A percentile compares a stretch with the other conserved stretches of the same genome.
phyloP scores from a whole-genome alignment of 1,284 basidiomycete species.

The Boletellus deceptivus region DNA sequence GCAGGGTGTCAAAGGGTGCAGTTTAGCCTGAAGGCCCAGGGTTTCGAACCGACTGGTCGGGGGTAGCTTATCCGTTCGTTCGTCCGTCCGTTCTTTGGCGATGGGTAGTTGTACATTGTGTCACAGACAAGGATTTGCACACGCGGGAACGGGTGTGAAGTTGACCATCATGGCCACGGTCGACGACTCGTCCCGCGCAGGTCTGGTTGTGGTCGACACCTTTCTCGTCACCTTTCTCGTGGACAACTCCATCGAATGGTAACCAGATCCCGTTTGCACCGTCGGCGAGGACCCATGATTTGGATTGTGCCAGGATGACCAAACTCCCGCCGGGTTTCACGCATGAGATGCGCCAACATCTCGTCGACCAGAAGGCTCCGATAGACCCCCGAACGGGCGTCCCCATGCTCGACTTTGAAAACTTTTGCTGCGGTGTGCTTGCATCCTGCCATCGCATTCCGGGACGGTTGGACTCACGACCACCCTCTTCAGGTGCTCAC shows the following conservation, averaged over 20 bases:
- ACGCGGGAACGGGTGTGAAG: constrained; percentile 6
- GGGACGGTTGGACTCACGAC: background rate
- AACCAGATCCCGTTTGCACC: background rate
- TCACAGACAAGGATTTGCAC: background rate
- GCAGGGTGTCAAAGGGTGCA: constrained; percentile 38
- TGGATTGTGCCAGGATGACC: constrained; percentile 55
- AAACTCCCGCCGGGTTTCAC: constrained; percentile 75
- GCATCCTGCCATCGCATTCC: background rate
- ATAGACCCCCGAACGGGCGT: constrained; percentile 57
- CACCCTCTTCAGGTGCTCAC: constrained; percentile 59
- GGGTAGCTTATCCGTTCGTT: too few species aligned
- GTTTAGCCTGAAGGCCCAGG: too few species aligned
- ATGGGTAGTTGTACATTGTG: background rate
- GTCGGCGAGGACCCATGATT: too few species aligned
- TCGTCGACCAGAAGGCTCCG: constrained; percentile 48
- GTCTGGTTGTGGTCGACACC: constrained; percentile 42
- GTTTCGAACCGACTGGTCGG: too few species aligned
- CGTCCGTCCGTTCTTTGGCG: constrained; percentile 5
- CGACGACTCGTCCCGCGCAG: constrained; percentile 12
- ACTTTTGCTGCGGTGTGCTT: constrained; percentile 69
- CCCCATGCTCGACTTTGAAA: constrained; percentile 68
- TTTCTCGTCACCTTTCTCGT: constrained; percentile 67
- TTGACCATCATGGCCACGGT: too few species aligned
- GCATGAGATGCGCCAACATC: constrained; percentile 66
- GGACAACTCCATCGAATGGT: constrained; percentile 80